Evolutionary conservation across 305 asterid genomes (phyloP), one percentile per base, ranked within the genome.

Genomic region (Solanum aculeatissimum): DNA sequence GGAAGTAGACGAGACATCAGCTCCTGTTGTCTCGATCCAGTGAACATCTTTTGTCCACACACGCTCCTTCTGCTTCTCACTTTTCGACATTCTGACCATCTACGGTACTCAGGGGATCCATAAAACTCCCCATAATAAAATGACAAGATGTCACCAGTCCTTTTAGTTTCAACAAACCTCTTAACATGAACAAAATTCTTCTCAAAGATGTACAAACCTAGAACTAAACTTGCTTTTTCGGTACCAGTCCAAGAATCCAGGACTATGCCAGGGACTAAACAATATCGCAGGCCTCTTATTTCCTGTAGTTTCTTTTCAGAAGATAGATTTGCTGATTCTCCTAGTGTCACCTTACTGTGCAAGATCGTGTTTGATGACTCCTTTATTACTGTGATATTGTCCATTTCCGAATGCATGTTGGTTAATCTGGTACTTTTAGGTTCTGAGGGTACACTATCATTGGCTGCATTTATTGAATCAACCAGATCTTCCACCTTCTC

Each of bases 11-110:
- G 94, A 86, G 93, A 87, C 47, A 93, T 65, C 27, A 95, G 83
- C 80, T 92, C 98, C 80, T 92, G 95, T 89, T 84, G 95, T 89
- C 98, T 93, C 69, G 70, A 19, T 84, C 98, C 97, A n/a, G 90
- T 91, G 79, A 95, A 95, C 85, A 95, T 84, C 85, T 88, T 90
- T 87, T 90, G 92, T 65, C 97, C 98, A 47, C 83, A 86, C 4
- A 88, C 94, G 82, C 90, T 85, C 84, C 87, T 95, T 88, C 87
- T 88, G 87, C 89, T 89, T 85, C 75, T 92, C 85, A 85, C 83
- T 86, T 90, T 94, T 84, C 90, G 83, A 54, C 92, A 83, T 7
- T 88, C 92, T 13, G 92, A 91, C 97, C 97, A 94, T 90, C 92
- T 93, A 42, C 21, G 80, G 84, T 90, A 89, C 57, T 86, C 95